phyloP scores from a whole-genome alignment of 2,329 filamentous ascomycete genomes.

The Trichophaea hybrida region DNA sequence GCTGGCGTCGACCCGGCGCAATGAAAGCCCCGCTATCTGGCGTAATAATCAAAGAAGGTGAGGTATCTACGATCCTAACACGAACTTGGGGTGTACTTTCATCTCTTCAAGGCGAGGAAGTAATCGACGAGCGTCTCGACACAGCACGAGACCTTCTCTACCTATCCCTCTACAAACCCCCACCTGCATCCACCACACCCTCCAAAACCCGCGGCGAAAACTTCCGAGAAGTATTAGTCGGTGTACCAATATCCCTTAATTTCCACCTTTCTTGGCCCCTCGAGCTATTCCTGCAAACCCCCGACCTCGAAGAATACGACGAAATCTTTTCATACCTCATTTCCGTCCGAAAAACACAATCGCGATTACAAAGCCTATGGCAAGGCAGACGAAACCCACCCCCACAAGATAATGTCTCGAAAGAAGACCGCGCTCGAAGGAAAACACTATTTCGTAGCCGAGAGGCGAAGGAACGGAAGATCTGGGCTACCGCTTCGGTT shows the following conservation, averaged over 20 bases:
- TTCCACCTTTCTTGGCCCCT: slow-evolving; percentile 64
- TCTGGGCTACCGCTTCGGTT: slow-evolving; percentile 82
- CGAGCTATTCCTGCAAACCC: slow-evolving; percentile 67
- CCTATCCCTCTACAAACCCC: slow-evolving; percentile 46
- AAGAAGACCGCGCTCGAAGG: slow-evolving; percentile 42
- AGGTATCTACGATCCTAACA: slow-evolving; percentile 61
- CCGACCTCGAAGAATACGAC: slow-evolving; percentile 67
- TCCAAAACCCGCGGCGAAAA: slow-evolving; percentile 31
- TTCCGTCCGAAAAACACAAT: slow-evolving; percentile 69
- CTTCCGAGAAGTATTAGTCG: slow-evolving; percentile 72
- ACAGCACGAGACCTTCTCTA: slow-evolving; percentile 63
- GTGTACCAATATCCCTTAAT: slow-evolving; percentile 54
- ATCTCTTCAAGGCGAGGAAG: slow-evolving; percentile 63
- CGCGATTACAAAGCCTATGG: slow-evolving; percentile 75
- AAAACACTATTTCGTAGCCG: slow-evolving; percentile 31
- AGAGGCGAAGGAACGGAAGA: slow-evolving; percentile 54
- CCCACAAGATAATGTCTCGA: slow-evolving; percentile 46
- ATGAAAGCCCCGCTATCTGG: slow-evolving; percentile 36
- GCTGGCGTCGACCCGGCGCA: slow-evolving; percentile 47
- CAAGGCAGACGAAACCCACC: slow-evolving; percentile 61
- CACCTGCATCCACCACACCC: slow-evolving; percentile 12
- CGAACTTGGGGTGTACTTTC: slow-evolving; percentile 68
- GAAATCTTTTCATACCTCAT: slow-evolving; percentile 78
- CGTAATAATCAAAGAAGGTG: slow-evolving; percentile 62
- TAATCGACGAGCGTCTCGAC: slow-evolving; percentile 59